phyloP scores from a whole-genome alignment of 2,329 filamentous ascomycete species.

The Xylariaceae sp. region DNA sequence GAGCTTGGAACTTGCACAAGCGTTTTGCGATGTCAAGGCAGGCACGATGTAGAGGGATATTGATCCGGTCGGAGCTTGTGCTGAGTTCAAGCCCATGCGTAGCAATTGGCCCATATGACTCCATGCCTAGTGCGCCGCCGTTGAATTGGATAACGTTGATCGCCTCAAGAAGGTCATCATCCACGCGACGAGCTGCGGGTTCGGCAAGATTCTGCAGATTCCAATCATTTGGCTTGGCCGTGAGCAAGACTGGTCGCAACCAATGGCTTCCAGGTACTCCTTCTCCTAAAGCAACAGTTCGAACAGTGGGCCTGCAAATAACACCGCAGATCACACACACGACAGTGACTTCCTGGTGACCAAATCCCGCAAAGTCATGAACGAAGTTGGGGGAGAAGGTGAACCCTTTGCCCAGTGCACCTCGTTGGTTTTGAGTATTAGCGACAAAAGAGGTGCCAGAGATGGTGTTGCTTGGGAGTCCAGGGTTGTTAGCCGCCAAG shows the following conservation, averaged over 20 bases:
- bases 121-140: constrained; percentile 14
- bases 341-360: constrained; percentile 1
- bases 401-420: too few species aligned
- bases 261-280: too few species aligned
- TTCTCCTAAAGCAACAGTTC: too few species aligned
- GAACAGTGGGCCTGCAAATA: constrained; percentile 12
- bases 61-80: constrained; percentile 12
- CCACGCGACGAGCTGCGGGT: not conserved
- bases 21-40: constrained; percentile 14
- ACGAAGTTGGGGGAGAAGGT: not conserved
- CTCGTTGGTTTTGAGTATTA: too few species aligned
- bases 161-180: constrained; percentile 3
- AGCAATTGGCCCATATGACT: constrained; percentile 2
- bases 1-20: constrained; percentile 17
- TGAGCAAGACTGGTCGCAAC: constrained; percentile 16
- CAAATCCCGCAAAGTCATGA: too few species aligned
- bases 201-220: not conserved
- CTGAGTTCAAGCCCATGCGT: constrained; percentile 3
- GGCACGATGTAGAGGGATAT: constrained; percentile 17
- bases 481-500: too few species aligned
- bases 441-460: not conserved
- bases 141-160: not conserved
- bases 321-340: constrained; percentile 23
- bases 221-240: constrained; percentile 10
- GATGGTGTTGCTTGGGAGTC: not conserved